phyloP scores from a whole-genome alignment of 2,329 filamentous ascomycete genomes.

The Xylaria polymorpha region DNA sequence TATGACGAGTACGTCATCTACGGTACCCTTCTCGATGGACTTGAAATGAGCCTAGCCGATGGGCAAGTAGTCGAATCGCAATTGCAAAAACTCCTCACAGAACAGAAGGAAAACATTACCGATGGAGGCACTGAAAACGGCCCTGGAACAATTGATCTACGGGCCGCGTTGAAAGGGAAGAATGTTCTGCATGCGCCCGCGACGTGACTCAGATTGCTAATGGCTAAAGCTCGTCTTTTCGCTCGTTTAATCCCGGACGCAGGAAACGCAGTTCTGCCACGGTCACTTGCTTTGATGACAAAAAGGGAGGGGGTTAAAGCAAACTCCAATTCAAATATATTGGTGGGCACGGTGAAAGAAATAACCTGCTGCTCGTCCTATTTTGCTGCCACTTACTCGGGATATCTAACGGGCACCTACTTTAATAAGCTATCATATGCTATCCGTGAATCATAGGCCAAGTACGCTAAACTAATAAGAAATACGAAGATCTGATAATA shows the following conservation, averaged over 20 bases:
- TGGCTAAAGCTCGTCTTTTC: not conserved
- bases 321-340: not conserved
- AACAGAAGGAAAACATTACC: slow-evolving; percentile 30
- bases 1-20: slow-evolving; percentile 47
- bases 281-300: not conserved
- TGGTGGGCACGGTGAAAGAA: not conserved
- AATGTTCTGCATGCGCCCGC: not conserved
- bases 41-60: slow-evolving; percentile 46
- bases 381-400: slow-evolving; percentile 1
- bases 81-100: slow-evolving; percentile 40
- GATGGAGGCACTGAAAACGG: not conserved
- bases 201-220: not conserved
- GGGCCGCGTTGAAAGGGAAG: slow-evolving; percentile 33
- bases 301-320: not conserved
- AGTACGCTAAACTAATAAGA: not conserved
- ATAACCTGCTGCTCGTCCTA: not conserved
- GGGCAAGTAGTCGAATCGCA: slow-evolving; percentile 42
- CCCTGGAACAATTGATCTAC: slow-evolving; percentile 22
- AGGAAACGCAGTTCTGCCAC: no score
- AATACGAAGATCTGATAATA: slow-evolving; percentile 2
- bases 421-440: slow-evolving; percentile 2
- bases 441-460: not conserved
- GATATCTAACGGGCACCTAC: not conserved
- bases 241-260: not conserved
- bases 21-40: slow-evolving; percentile 42